phyloP scores from a whole-genome alignment of 2,329 filamentous ascomycete species.

The Aquanectria penicillioides region DNA sequence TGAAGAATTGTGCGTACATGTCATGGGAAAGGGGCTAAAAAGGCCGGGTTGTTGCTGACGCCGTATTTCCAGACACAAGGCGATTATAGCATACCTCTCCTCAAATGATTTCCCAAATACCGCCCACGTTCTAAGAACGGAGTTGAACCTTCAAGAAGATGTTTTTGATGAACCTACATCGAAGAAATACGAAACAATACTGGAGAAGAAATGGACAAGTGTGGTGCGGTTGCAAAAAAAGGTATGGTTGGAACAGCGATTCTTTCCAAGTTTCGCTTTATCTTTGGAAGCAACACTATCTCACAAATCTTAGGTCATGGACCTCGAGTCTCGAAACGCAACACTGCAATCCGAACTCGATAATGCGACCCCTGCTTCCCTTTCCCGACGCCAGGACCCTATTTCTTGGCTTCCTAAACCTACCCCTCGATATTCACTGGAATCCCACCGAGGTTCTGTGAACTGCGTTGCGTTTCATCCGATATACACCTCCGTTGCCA shows the following conservation, averaged over 20 bases:
- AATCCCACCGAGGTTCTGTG: constrained; percentile 82
- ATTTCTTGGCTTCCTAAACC: constrained; percentile 83
- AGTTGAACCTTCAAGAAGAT: constrained; percentile 73
- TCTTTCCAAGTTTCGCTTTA: not conserved
- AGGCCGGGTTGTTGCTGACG: not conserved
- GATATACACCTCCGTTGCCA: constrained; percentile 87
- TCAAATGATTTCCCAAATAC: constrained; percentile 75
- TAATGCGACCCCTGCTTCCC: constrained; percentile 78
- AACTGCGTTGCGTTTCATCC: constrained; percentile 94
- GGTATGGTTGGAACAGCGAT: constrained; percentile 57
- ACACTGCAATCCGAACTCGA: constrained; percentile 85
- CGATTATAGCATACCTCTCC: constrained; percentile 86
- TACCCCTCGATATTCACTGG: constrained; percentile 80
- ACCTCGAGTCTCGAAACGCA: constrained; percentile 80
- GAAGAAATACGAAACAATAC: constrained; percentile 90
- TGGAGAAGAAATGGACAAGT: constrained; percentile 98
- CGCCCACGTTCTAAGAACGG: constrained; percentile 76
- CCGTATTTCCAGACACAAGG: constrained; percentile 75
- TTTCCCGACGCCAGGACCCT: constrained; percentile 83
- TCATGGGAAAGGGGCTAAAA: not conserved
- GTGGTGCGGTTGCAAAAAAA: constrained; percentile 94
- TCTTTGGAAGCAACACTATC: not conserved
- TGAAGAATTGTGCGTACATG: constrained; percentile 80
- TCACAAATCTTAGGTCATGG: constrained; percentile 77
- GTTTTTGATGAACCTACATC: constrained; percentile 80